Evolutionary conservation across 1,284 basidiomycete genomes (phyloP).

Genomic region (Entoloma clypeatum): DNA sequence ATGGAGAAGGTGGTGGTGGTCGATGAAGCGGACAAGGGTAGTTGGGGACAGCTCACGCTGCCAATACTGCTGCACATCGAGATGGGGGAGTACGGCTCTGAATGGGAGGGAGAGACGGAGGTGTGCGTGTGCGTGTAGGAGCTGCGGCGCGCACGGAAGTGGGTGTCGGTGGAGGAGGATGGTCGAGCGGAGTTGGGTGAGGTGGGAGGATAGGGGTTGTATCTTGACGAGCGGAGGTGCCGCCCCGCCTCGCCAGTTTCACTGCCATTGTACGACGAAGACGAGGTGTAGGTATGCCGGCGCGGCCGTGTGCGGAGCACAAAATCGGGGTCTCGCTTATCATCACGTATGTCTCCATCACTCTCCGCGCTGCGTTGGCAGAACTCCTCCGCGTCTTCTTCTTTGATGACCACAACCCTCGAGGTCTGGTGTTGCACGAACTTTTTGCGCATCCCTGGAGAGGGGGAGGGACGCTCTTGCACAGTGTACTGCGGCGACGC

Average conservation of each 20-base stretch:
- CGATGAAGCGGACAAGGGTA: no score
- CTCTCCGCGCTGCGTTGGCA: constrained; percentile 14
- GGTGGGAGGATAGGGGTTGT: constrained; percentile 17
- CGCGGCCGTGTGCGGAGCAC: constrained; percentile 28
- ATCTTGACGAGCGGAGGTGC: constrained; percentile 15
- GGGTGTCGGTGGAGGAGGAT: constrained; percentile 1
- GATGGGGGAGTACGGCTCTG: constrained; percentile 11
- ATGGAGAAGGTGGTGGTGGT: constrained; percentile 11
- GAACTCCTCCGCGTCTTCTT: constrained; percentile 13
- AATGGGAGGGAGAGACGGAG: constrained; percentile 12
- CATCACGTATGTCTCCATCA: constrained; percentile 20
- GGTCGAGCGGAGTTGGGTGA: constrained; percentile 11
- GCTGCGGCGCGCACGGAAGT: constrained; percentile 9
- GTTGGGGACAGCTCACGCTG: constrained; percentile 13
- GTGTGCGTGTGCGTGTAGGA: constrained; percentile 8
- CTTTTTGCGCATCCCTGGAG: constrained; percentile 22
- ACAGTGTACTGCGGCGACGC: constrained; percentile 9
- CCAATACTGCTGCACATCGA: constrained; percentile 7
- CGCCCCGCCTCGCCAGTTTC: constrained; percentile 11
- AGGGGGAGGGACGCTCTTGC: constrained; percentile 17
- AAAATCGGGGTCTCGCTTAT: constrained; percentile 26
- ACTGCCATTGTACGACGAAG: constrained; percentile 9
- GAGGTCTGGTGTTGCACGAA: not conserved
- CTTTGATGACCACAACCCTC: constrained; percentile 11
- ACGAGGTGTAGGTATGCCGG: constrained; percentile 22